Conservation (phyloP, 345 rosid genomes). For the Euphorbia lathyris region DNA sequence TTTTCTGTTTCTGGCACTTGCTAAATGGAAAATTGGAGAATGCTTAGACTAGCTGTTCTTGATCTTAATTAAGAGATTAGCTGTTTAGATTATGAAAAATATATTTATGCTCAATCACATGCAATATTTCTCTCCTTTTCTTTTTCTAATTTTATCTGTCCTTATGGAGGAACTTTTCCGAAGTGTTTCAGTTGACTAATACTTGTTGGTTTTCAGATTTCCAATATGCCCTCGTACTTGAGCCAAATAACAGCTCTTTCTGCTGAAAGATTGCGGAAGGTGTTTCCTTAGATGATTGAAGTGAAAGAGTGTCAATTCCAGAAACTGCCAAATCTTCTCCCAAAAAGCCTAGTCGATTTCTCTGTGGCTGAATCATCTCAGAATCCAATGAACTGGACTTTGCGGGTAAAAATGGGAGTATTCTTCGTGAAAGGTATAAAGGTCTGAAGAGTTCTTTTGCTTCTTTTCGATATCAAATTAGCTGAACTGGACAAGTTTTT, state of each 20-base stretch:
- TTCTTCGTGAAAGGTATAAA: slow-evolving; percentile 5
- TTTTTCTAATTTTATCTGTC: neutral
- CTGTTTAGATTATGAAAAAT: neutral
- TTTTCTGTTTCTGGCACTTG: neutral
- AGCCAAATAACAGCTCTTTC: slow-evolving; percentile 79
- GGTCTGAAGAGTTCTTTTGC: neutral
- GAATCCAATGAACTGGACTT: neutral
- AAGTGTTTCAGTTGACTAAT: neutral
- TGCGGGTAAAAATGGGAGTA: neutral
- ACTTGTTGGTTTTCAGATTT: slow-evolving; percentile 56
- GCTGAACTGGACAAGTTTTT: slow-evolving; percentile 1
- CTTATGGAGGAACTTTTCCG: neutral
- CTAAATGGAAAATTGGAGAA: neutral
- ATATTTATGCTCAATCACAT: neutral
- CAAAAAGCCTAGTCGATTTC: neutral
- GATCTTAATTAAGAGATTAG: too few species aligned
- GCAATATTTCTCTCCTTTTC: neutral
- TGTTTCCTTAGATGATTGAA: slow-evolving; percentile 33
- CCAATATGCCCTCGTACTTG: slow-evolving; percentile 74
- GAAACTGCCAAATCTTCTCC: neutral
- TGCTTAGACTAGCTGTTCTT: neutral
- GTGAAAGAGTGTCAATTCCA: neutral
- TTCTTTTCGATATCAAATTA: neutral
- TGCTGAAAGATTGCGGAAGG: slow-evolving; percentile 72
- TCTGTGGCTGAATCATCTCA: neutral